phyloP scores from a whole-genome alignment of 164 flowering plant species.

The Nymphaea colorata region DNA sequence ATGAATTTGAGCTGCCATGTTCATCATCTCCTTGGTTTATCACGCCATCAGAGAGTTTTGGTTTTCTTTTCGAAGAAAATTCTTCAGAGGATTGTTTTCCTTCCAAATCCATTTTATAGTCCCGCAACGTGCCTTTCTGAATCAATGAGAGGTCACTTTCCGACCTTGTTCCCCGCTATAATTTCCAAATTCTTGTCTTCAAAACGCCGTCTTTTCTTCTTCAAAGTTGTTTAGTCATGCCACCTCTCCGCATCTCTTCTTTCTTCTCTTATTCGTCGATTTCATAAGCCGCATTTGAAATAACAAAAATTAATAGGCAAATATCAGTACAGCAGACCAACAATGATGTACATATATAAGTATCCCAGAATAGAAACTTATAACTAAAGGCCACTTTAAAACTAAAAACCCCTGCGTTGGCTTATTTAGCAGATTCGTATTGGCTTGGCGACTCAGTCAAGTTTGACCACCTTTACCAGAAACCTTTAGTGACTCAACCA shows the following conservation, averaged over 20 bases:
- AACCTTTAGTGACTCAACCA: too few species aligned
- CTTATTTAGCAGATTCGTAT: too few species aligned
- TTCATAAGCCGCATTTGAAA: neutral
- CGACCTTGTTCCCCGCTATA: neutral
- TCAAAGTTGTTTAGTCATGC: neutral
- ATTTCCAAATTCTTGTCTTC: neutral
- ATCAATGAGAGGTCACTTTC: neutral
- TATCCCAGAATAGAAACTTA: too few species aligned
- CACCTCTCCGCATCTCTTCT: neutral
- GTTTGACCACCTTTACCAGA: too few species aligned
- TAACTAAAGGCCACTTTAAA: too few species aligned
- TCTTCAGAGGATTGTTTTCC: neutral
- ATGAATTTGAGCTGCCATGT: slow-evolving; percentile 3
- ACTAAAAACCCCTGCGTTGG: too few species aligned
- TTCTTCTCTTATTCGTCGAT: neutral
- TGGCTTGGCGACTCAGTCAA: too few species aligned
- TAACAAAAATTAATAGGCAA: too few species aligned
- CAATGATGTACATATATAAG: too few species aligned
- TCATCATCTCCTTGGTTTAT: neutral
- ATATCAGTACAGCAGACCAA: too few species aligned
- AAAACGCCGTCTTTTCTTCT: neutral
- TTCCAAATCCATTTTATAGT: neutral
- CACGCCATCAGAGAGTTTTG: neutral
- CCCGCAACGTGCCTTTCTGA: neutral
- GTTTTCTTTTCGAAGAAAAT: neutral